phyloP scores from a whole-genome alignment of 2,329 filamentous ascomycete genomes.

The Xylariaceae sp. region DNA sequence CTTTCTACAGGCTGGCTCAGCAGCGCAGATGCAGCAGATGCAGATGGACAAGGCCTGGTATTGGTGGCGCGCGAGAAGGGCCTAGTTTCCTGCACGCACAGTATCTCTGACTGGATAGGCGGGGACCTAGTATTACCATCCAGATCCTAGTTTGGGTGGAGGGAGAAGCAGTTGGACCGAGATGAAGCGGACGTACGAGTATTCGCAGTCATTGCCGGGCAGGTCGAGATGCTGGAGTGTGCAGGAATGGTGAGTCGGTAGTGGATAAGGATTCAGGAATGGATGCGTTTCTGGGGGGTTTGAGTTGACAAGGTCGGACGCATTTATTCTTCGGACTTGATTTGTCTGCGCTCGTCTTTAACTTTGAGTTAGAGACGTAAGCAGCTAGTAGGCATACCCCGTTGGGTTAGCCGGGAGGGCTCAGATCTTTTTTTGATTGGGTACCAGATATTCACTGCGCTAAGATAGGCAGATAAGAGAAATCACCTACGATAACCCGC shows the following conservation, averaged over 20 bases:
- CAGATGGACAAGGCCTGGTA: not conserved
- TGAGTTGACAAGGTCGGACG: not conserved
- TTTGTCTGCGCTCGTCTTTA: not conserved
- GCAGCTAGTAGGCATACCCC: too few relatives aligned
- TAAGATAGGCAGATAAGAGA: not conserved
- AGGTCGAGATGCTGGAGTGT: too few relatives aligned
- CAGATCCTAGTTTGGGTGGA: not conserved
- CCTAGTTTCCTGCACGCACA: not conserved
- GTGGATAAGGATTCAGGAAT: not conserved
- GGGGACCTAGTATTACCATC: too few relatives aligned
- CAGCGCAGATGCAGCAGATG: not conserved
- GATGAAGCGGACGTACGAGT: too few relatives aligned
- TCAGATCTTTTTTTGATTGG: not conserved
- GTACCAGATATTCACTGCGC: not conserved
- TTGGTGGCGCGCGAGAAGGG: not conserved
- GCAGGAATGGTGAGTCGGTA: too few relatives aligned
- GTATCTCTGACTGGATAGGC: too few relatives aligned
- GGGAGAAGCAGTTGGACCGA: not conserved
- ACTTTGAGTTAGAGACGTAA: not conserved
- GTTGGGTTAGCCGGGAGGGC: too few relatives aligned
- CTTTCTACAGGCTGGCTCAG: too few relatives aligned
- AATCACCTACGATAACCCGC: not conserved
- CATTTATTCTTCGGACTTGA: not conserved
- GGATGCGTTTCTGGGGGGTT: not conserved
- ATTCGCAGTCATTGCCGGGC: too few relatives aligned